Evolutionary conservation across 23 red algal species (phyloP), one percentile per base, ranked within the genome.

Genomic region (Porphyridium purpureum): DNA sequence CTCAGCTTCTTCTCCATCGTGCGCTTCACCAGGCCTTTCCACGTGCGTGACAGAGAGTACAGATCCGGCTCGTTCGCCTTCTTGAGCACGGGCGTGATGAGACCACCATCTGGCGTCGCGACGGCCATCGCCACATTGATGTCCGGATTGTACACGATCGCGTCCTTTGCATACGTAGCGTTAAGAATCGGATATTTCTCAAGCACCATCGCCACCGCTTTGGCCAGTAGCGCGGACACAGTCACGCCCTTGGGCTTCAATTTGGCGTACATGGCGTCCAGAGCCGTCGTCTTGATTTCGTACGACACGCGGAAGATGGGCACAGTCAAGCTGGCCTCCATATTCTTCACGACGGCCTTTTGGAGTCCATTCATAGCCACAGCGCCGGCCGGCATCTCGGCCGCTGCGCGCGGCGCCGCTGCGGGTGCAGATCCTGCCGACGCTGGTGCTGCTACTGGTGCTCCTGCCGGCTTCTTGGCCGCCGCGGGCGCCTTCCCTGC

Each of bases 91-190:
- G 90, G 90, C 0, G 90, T 98, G 9, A 98, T 86, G 7, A 98
- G 64, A 0, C 90, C 90, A 24, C 90, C 90, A 42, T 86, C 79
- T 7, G 69, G 69, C 24, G 78, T 23, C 17, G 90, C 62, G n/a
- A 98, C 90, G 35, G 90, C 90, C 67, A 98, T 74, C 4, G 80
- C 90, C 52, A 98, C 44, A 73, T 98, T 82, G 22, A 76, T 52
- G 35, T 62, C 54, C 42, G 49, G 5, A 29, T 59, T 69, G 52
- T 98, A 98, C 38, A 84, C 21, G 64, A 86, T 86, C 11, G 74
- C 50, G 27, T 79, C 33, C 17, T 86, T 54, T 3, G 51, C 65
- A 46, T 80, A 98, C 30, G 29, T 46, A 9, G 90, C 90, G 19
- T 98, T 98, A 55, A 98, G 64, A 27, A 98, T 80, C n/a, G 80